Evolutionary conservation across 2,329 filamentous ascomycete genomes (phyloP), one percentile per base, ranked within the genome.

Genomic region (Ophiosphaerella herpotricha): DNA sequence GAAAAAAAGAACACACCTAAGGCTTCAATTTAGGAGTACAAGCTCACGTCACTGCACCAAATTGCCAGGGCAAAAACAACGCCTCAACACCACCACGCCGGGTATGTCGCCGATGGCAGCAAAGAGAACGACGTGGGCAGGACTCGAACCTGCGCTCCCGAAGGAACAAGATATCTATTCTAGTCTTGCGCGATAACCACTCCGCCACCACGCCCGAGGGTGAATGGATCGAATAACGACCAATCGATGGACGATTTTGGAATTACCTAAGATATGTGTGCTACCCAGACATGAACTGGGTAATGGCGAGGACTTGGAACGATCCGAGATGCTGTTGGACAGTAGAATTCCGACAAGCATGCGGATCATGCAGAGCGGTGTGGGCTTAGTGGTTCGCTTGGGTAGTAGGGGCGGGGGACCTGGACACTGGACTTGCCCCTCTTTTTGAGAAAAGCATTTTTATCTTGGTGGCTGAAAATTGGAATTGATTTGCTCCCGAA

Each of bases 161-260:
- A 72, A 68, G 67, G 67, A 72, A 71, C 63, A 71, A 69, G 67
- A 68, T 70, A 70, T 70, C 68, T 70, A 72, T 71, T 70, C 68
- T 70, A 72, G 68, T 69, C 68, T 68, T 72, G 62, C 68, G 69
- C 69, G 66, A 72, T 71, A 72, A 72, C 68, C 68, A 72, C 68
- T 72, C 67, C 64, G 68, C 68, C 68, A 72, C 64, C 58, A 66
- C 64, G 67, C 68, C 66, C 12, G 26, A 31, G 21, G 43, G 11
- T 40, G 26, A 39, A 16, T 29, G 7, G 36, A 35, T 26, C 18
- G 21, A 21, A 32, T 47, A 21, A 18, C 9, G n/a, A 39, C 34
- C 23, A 23, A 32, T 39, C 21, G 43, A 45, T 38, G 34, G 35
- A 18, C 12, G 5, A 18, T 13, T 32, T 21, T 12, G 13, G 7